Conservation (phyloP, 2,329 filamentous ascomycete genomes). For the Blastomyces silverae region DNA sequence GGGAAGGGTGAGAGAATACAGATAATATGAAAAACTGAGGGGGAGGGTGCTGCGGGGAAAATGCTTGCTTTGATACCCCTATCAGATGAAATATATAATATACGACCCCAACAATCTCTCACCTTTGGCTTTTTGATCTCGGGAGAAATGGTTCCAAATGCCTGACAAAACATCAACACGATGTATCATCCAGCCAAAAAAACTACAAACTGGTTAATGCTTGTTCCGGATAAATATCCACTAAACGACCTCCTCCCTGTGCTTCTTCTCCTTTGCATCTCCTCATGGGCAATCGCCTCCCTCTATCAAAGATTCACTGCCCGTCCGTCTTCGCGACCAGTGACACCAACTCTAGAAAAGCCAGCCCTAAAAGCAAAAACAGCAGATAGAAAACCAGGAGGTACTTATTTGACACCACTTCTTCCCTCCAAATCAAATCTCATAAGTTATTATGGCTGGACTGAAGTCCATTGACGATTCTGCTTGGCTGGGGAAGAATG, state of each 20-base stretch:
- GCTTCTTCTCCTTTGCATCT: background rate
- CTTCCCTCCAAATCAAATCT: background rate
- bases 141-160: background rate
- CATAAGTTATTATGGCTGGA: background rate
- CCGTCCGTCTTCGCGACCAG: constrained; percentile 19
- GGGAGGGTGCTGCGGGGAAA: background rate
- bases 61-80: background rate
- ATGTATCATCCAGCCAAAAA: background rate
- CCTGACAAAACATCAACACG: background rate
- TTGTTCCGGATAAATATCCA: constrained; percentile 1
- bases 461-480: constrained; percentile 5
- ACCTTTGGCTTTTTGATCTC: background rate
- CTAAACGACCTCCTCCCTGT: background rate
- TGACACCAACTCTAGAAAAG: constrained; percentile 45
- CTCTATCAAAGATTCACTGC: constrained; percentile 1
- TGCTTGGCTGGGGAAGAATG: constrained; percentile 42
- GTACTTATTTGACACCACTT: constrained; percentile 29
- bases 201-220: background rate
- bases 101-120: no score
- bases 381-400: constrained; percentile 41
- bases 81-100: background rate
- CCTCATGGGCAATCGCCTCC: background rate
- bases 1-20: background rate
- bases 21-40: background rate
- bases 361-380: constrained; percentile 32